Conservation (phyloP, 2,329 filamentous ascomycete genomes). For the Eutypa lata region DNA sequence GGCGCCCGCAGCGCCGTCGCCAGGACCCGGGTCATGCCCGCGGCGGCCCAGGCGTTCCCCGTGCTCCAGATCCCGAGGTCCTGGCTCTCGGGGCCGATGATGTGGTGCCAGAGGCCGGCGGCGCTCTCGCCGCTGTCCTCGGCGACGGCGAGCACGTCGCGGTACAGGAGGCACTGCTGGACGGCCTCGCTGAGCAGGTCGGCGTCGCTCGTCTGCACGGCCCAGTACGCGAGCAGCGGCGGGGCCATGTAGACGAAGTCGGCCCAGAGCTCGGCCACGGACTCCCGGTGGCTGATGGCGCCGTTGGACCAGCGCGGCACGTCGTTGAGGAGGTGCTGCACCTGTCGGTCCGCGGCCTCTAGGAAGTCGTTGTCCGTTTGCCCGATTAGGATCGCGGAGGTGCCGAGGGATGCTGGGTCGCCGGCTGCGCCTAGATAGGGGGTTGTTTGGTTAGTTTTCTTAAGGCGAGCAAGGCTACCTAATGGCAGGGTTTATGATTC, state of each 20-base stretch:
- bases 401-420: conserved; percentile 43
- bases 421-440: conserved; percentile 30
- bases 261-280: conserved; percentile 42
- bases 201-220: conserved; percentile 33
- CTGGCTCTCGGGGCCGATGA: conserved; percentile 32
- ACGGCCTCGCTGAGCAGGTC: conserved; percentile 32
- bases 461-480: no score
- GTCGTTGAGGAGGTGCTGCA: conserved; percentile 33
- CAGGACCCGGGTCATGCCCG: conserved; percentile 43
- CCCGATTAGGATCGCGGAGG: conserved; percentile 41
- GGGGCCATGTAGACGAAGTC: conserved; percentile 49
- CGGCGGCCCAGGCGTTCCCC: conserved; percentile 46
- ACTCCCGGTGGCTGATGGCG: conserved; percentile 44
- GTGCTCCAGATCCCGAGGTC: conserved; percentile 43
- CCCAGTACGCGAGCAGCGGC: conserved; percentile 46
- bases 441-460: conserved; percentile 3
- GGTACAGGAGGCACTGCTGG: conserved; percentile 38
- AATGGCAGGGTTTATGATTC: no score
- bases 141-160: conserved; percentile 32
- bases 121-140: conserved; percentile 21
- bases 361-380: conserved; percentile 30
- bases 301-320: conserved; percentile 41
- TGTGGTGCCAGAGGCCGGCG: conserved; percentile 40
- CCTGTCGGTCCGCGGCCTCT: conserved; percentile 36
- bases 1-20: conserved; percentile 31